Evolutionary conservation across 1,284 basidiomycete genomes (phyloP).

Genomic region (Heterobasidion irregulare): DNA sequence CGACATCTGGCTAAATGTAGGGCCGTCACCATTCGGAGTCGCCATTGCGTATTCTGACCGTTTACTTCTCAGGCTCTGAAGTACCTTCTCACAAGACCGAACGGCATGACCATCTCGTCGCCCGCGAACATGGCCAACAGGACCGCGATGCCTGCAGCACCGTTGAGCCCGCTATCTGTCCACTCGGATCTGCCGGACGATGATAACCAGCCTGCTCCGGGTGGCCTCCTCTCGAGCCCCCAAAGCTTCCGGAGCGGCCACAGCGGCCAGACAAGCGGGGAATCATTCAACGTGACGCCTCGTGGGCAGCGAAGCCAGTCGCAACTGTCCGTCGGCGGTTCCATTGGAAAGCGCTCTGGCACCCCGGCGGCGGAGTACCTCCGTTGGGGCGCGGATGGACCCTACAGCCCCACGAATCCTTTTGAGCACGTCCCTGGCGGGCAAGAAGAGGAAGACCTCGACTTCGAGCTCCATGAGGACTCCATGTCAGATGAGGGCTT

Average conservation of each 20-base stretch:
- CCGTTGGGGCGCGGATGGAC: conserved; percentile 59
- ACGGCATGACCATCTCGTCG: conserved; percentile 30
- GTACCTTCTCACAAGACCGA: conserved; percentile 73
- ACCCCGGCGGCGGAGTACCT: conserved; percentile 88
- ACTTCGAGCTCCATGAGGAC: conserved; percentile 73
- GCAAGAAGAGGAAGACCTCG: conserved; percentile 54
- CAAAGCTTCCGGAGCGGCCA: conserved; percentile 61
- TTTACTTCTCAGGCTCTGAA: conserved; percentile 58
- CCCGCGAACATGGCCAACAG: conserved; percentile 29
- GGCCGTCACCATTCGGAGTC: conserved; percentile 16
- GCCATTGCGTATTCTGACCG: neutral
- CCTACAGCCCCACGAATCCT: conserved; percentile 60
- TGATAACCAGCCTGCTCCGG: conserved; percentile 16
- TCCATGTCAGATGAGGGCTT: conserved; percentile 75
- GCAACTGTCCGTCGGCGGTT: conserved; percentile 61
- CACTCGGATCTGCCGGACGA: conserved; percentile 37
- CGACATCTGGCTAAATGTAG: conserved; percentile 90
- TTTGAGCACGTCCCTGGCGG: conserved; percentile 49
- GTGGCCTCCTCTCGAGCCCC: conserved; percentile 45
- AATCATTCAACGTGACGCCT: conserved; percentile 65
- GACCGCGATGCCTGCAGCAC: conserved; percentile 18
- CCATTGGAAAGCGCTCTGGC: conserved; percentile 76
- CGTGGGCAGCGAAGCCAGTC: conserved; percentile 70
- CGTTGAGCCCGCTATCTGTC: conserved; percentile 47
- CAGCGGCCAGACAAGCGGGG: conserved; percentile 43